Conservation (phyloP, 1,284 basidiomycete genomes). For the Wallemia hederae region DNA sequence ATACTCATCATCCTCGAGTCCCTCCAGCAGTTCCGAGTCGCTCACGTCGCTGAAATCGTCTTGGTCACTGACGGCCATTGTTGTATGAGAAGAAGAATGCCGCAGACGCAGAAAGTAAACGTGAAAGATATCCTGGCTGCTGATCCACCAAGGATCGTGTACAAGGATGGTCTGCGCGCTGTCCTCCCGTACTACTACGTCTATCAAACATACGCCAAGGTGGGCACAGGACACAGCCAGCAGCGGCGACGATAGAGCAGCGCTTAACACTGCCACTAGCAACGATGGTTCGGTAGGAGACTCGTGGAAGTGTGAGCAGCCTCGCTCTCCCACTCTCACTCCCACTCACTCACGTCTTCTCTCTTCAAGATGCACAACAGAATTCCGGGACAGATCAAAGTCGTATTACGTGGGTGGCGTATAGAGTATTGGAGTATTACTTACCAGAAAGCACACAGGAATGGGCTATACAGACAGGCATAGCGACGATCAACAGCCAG, state of each 20-base stretch:
- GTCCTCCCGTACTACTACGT: neutral
- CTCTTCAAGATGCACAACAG: neutral
- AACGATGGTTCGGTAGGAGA: neutral
- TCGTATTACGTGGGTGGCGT: neutral
- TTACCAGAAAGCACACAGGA: constrained; percentile 21
- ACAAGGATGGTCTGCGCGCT: neutral
- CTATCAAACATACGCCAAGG: neutral
- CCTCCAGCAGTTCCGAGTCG: neutral
- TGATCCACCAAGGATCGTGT: neutral
- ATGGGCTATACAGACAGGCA: constrained; percentile 74
- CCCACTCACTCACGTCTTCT: neutral
- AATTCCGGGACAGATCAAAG: neutral
- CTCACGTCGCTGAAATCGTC: neutral
- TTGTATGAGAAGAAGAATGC: neutral
- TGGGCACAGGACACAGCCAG: neutral
- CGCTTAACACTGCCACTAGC: neutral
- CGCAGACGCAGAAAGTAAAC: neutral
- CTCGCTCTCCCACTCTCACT: neutral
- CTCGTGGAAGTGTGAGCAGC: neutral
- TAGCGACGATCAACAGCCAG: constrained; percentile 73
- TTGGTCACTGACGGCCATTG: neutral
- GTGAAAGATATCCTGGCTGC: neutral
- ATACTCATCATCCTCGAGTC: neutral
- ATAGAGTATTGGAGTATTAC: neutral
- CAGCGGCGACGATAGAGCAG: too few species aligned